phyloP scores from a whole-genome alignment of 768 basidiomycete genomes.

The Amanita polypyramis region DNA sequence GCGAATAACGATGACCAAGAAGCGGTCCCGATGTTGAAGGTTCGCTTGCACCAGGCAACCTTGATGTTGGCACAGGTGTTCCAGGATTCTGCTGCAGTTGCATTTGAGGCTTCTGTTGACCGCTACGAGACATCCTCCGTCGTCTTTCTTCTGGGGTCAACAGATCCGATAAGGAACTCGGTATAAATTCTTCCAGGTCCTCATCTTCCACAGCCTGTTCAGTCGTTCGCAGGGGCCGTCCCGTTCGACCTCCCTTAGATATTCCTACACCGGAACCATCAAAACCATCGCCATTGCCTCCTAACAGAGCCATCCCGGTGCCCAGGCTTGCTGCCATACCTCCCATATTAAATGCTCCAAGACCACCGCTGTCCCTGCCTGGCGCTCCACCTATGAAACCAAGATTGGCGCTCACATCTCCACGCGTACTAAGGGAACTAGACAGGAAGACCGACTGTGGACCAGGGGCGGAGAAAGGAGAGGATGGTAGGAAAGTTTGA shows the following conservation, averaged over 20 bases:
- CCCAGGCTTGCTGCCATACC: constrained; percentile 62
- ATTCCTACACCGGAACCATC: constrained; percentile 18
- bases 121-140: constrained; percentile 71
- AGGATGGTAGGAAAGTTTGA: constrained; percentile 34
- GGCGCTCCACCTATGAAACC: constrained; percentile 2
- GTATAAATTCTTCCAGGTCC: constrained; percentile 83
- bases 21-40: constrained; percentile 9
- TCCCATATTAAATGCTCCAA: constrained; percentile 18
- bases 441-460: constrained; percentile 44
- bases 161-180: constrained; percentile 79
- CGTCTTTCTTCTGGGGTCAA: constrained; percentile 83
- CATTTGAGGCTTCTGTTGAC: constrained; percentile 15
- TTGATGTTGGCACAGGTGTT: constrained; percentile 6
- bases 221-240: constrained; percentile 13
- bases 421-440: constrained; percentile 12
- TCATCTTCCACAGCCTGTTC: constrained; percentile 55
- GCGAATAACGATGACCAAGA: constrained; percentile 58
- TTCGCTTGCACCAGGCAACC: constrained; percentile 1
- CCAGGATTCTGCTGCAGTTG: background rate
- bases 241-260: constrained; percentile 11
- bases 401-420: background rate
- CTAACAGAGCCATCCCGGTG: constrained; percentile 36
- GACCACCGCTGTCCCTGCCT: constrained; percentile 11
- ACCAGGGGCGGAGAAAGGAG: constrained; percentile 73
- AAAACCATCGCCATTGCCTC: constrained; percentile 24